Evolutionary conservation across 108 stramenopile genomes (phyloP).

Genomic region (Schizochytrium sp.): DNA sequence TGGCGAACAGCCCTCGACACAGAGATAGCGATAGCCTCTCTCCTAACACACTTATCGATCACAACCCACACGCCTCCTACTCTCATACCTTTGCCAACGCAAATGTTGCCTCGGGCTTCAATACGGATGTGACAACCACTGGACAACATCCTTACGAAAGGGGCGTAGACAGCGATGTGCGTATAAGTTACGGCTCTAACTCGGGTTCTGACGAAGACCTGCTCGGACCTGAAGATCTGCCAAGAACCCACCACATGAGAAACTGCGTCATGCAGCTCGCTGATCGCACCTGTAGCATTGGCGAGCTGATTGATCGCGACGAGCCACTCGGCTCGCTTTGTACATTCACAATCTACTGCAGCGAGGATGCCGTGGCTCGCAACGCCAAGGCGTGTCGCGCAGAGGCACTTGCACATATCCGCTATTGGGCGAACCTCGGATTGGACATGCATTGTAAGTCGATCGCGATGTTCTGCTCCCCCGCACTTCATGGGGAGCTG

Average conservation of each 20-base stretch:
- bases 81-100: too few species aligned
- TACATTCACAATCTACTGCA: slow-evolving; percentile 58
- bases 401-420: slow-evolving; percentile 24
- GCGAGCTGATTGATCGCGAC: slow-evolving; percentile 52
- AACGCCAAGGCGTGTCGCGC: background rate
- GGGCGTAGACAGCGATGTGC: too few species aligned
- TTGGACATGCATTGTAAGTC: background rate
- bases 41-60: background rate
- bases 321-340: slow-evolving; percentile 1
- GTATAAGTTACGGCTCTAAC: background rate
- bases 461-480: background rate
- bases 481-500: background rate
- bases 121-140: too few species aligned
- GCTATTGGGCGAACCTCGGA: slow-evolving; percentile 17
- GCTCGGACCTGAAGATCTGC: slow-evolving; percentile 1
- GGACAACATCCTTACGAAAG: too few species aligned
- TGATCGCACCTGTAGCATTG: slow-evolving; percentile 25
- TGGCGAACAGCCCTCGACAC: slow-evolving; percentile 56
- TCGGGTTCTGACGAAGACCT: slow-evolving; percentile 21
- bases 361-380: background rate
- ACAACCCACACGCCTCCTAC: too few species aligned
- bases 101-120: too few species aligned
- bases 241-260: background rate
- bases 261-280: slow-evolving; percentile 43
- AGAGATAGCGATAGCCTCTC: background rate